These are phyloP conservation scores for Quercus variabilis DNA, from an alignment of 306 rosid genomes.

Conservation along the genomic window DNA sequence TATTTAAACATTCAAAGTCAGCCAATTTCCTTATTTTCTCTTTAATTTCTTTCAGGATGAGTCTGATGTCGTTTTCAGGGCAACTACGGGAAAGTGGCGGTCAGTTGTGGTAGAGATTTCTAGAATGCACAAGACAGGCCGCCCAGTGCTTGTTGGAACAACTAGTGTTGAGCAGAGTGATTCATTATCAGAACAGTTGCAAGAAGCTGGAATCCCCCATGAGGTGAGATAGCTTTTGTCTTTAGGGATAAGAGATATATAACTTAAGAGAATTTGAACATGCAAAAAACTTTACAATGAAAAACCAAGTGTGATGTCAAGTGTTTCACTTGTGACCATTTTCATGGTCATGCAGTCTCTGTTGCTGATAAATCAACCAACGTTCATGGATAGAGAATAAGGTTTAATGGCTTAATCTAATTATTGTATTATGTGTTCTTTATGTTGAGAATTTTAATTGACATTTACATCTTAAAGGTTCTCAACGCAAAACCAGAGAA, in stretches of 20 bases:
- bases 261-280: not conserved
- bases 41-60: conserved; percentile 64
- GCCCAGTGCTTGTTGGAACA: conserved; percentile 98
- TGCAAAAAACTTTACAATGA: not conserved
- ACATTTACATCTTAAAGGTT: conserved; percentile 52
- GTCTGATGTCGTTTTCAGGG: conserved; percentile 95
- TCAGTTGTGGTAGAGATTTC: conserved; percentile 97
- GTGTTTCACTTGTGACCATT: conserved; percentile 1
- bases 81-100: conserved; percentile 89
- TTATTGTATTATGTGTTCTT: not conserved
- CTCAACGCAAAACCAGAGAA: conserved; percentile 99
- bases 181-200: conserved; percentile 74
- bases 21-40: conserved; percentile 26
- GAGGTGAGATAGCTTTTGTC: conserved; percentile 53
- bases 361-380: conserved; percentile 6
- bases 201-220: conserved; percentile 83
- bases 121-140: conserved; percentile 90
- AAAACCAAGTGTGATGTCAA: not conserved
- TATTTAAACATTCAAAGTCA: conserved; percentile 13
- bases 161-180: conserved; percentile 99
- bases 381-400: conserved; percentile 11
- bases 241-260: conserved; percentile 9
- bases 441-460: not conserved
- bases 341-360: not conserved
- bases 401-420: not conserved